phyloP scores from a whole-genome alignment of 2,329 filamentous ascomycete species.

The Aspergillus flavus region DNA sequence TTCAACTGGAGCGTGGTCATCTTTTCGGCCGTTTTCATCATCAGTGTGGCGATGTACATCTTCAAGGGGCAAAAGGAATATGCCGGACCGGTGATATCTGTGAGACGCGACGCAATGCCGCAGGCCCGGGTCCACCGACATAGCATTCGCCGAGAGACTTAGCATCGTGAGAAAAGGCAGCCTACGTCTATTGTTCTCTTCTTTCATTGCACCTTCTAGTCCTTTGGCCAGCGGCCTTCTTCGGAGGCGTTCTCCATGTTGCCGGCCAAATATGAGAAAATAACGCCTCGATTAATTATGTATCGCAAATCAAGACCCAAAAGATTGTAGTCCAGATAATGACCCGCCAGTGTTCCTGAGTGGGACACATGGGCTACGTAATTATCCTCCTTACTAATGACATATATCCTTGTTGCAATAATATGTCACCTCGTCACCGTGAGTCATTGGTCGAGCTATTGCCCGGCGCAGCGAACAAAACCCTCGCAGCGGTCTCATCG shows the following conservation, averaged over 20 bases:
- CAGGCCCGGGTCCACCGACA: not conserved
- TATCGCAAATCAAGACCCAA: not conserved
- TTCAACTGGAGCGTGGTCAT: slow-evolving; percentile 58
- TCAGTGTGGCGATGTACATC: slow-evolving; percentile 44
- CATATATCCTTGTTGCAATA: too few relatives aligned
- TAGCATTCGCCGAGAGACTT: not conserved
- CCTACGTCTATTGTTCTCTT: not conserved
- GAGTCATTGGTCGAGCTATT: too few relatives aligned
- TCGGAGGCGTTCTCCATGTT: not conserved
- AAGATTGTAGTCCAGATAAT: too few relatives aligned
- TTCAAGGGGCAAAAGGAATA: slow-evolving; percentile 37
- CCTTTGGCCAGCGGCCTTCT: too few relatives aligned
- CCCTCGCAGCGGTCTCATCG: too few relatives aligned
- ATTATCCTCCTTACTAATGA: not conserved
- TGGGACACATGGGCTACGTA: not conserved
- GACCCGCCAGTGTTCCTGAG: too few relatives aligned
- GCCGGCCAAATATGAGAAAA: not conserved
- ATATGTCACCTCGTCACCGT: too few relatives aligned
- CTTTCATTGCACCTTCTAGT: not conserved
- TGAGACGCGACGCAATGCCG: slow-evolving; percentile 10
- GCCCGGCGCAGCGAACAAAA: too few relatives aligned
- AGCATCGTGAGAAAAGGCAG: not conserved
- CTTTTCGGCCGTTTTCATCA: slow-evolving; percentile 42
- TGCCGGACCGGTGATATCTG: slow-evolving; percentile 29
- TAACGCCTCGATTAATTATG: not conserved